phyloP scores from a whole-genome alignment of 83 land plant species.

The Picea engelmannii region DNA sequence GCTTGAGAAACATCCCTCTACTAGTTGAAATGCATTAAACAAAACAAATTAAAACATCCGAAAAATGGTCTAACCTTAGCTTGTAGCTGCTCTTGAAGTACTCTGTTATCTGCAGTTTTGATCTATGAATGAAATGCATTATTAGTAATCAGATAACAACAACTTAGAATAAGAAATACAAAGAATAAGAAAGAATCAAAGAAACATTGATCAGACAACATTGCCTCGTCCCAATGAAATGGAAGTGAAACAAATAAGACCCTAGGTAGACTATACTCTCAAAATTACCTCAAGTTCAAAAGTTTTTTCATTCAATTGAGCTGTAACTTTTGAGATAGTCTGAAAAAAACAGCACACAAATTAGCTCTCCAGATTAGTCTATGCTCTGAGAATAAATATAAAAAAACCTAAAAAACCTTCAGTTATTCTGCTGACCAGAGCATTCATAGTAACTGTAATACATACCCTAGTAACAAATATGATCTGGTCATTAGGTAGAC shows the following conservation, averaged over 20 bases:
- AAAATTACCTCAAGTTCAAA: slow-evolving; percentile 83
- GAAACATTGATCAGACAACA: not conserved
- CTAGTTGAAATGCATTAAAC: slow-evolving; percentile 14
- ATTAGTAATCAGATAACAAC: not conserved
- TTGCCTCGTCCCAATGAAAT: not conserved
- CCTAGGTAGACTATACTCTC: not conserved
- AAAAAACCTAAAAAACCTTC: no score
- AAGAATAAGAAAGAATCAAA: not conserved
- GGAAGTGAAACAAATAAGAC: not conserved
- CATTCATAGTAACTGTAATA: not conserved
- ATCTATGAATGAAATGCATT: slow-evolving; percentile 41
- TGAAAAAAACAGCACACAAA: slow-evolving; percentile 36
- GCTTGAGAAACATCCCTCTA: not conserved
- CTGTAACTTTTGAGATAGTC: slow-evolving; percentile 66
- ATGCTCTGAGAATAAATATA: slow-evolving; percentile 4
- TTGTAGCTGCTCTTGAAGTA: slow-evolving; percentile 83
- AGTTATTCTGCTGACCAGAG: no score
- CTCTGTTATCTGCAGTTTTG: slow-evolving; percentile 78
- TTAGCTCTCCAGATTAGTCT: not conserved
- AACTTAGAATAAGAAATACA: not conserved
- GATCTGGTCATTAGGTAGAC: no score
- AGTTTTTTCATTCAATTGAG: slow-evolving; percentile 80
- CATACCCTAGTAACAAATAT: not conserved
- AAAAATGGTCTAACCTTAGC: slow-evolving; percentile 55
- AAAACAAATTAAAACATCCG: slow-evolving; percentile 16